Base-by-base conservation (phyloP, 176 grass and related monocot species). In the Avena insularis region DNA sequence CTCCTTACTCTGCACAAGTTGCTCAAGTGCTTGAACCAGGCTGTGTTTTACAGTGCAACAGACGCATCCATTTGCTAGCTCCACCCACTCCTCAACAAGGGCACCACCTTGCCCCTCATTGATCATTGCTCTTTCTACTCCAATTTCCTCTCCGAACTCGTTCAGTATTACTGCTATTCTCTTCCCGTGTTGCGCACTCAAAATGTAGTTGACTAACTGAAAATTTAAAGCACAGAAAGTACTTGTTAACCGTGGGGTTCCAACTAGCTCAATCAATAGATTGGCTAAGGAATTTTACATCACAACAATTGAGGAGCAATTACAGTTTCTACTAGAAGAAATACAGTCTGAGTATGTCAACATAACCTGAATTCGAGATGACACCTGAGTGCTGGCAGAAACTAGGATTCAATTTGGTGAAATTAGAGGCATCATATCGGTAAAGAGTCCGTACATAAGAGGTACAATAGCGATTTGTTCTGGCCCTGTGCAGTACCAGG, bases 31-130 rank as follows among this genome's bases (percentile, higher is more conserved):
- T 90, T 98, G 96, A 78, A 98, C 96, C 75, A 98, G 83, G 80
- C 94, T 98, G 76, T 98, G 96, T 75, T 98, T 96, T 36, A 98
- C 93, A 5, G 94, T 90, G 83, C 96, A 98, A 90, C 96, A 98
- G 78, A 98, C 92, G 19, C 96, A 98, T 70, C 96, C 96, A 89
- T 98, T 98, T 36, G 93, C 93, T 59, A 98, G 86, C 60, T 98
- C 96, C 61, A 98, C 96, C 96, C 93, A 98, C 68, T 98, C 96
- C 84, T 98, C 96, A 9, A 98, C 89, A 80, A 96, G 82, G 2
- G 94, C 92, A 57, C 96, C 93, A 62, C 92, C 92, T 88, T 96
- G 83, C 35, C 96, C 96, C 84, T 98, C 93, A 21, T 98, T 98
- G 68, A 98, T 98, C 96, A 98, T 98, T 21, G 96, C 96, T 69